Conservation (phyloP, 768 basidiomycete species). For the Tremella mesenterica region DNA sequence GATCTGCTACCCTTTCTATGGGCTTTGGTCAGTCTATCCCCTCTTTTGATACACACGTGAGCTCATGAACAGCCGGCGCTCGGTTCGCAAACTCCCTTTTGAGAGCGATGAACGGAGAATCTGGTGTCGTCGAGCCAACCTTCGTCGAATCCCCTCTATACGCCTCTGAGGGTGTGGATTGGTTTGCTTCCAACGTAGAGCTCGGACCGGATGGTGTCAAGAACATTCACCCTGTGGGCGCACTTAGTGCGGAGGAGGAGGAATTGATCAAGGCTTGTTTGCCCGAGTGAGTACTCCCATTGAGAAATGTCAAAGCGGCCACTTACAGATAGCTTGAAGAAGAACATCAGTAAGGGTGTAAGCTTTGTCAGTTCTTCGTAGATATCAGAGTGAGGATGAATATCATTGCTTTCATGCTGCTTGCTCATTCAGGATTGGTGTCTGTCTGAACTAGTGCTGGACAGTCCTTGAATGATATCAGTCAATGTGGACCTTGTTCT, state of each 20-base stretch:
- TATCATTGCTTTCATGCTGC: no score
- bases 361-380: conserved; percentile 40
- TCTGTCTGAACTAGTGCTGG: no score
- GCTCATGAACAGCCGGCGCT: conserved; percentile 54
- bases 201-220: conserved; percentile 74
- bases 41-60: conserved; percentile 47
- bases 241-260: conserved; percentile 62
- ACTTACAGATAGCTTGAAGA: conserved; percentile 55
- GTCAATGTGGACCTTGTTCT: no score
- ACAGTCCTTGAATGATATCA: no score
- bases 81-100: conserved; percentile 78
- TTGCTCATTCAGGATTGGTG: no score
- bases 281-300: conserved; percentile 52
- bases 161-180: conserved; percentile 68
- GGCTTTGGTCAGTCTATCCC: conserved; percentile 89
- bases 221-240: conserved; percentile 73
- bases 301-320: not conserved
- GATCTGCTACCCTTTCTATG: conserved; percentile 66
- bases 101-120: conserved; percentile 76
- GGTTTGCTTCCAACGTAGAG: conserved; percentile 81
- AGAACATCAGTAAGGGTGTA: conserved; percentile 92
- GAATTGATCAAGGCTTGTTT: conserved; percentile 69
- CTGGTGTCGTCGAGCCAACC: conserved; percentile 71
- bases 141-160: conserved; percentile 64
- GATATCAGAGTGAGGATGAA: not conserved